Evolutionary conservation across 331 rosid species (phyloP).

Genomic region (Erythrophleum ivorense): DNA sequence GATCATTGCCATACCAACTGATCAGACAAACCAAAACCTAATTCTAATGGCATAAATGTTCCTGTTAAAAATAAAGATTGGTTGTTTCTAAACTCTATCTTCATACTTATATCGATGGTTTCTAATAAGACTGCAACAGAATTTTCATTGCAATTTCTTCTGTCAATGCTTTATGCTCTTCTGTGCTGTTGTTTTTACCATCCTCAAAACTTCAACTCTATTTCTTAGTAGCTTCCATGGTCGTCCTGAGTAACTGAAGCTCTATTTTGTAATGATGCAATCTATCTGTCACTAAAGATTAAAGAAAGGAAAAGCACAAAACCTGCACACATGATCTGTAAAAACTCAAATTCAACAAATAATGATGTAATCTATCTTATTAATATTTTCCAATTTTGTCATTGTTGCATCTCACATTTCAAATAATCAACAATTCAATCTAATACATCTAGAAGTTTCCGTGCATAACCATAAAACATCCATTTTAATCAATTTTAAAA

Average conservation of each 20-base stretch:
- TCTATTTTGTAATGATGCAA: slow-evolving; percentile 90
- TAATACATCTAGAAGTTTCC: slow-evolving; percentile 15
- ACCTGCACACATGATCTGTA: slow-evolving; percentile 56
- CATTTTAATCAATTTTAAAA: not conserved
- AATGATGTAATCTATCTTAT: not conserved
- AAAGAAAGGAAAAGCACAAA: slow-evolving; percentile 77
- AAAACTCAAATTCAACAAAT: slow-evolving; percentile 32
- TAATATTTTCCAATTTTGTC: not conserved
- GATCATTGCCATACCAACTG: too few species aligned
- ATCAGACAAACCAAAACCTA: too few species aligned
- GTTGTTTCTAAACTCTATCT: too few species aligned
- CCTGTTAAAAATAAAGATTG: too few species aligned
- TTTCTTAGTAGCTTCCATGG: slow-evolving; percentile 89
- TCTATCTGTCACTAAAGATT: slow-evolving; percentile 88
- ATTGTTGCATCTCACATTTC: slow-evolving; percentile 26
- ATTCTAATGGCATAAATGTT: too few species aligned
- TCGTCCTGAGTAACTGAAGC: slow-evolving; percentile 81
- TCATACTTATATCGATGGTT: too few species aligned
- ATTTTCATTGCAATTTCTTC: slow-evolving; percentile 51
- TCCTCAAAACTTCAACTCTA: slow-evolving; percentile 76
- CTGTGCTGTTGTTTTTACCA: slow-evolving; percentile 52
- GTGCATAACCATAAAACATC: slow-evolving; percentile 3
- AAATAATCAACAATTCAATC: slow-evolving; percentile 6
- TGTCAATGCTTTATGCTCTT: slow-evolving; percentile 60
- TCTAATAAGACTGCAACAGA: too few species aligned